Base-by-base conservation (phyloP, 768 basidiomycete genomes). In the Russula dissimulans region DNA sequence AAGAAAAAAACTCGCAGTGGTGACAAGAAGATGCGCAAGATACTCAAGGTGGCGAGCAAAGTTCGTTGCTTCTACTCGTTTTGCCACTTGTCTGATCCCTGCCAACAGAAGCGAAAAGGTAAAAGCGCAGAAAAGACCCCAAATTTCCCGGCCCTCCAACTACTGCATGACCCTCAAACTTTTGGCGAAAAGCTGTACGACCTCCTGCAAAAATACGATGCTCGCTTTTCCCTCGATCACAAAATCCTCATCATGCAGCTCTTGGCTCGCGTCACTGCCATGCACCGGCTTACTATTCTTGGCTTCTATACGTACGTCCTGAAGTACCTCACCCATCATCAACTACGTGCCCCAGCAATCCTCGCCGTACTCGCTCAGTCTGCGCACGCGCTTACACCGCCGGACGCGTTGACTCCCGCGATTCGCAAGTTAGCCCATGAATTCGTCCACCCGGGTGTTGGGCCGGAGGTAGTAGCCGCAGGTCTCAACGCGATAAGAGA, bases 221-320 rank as follows among this genome's bases (percentile, higher is more conserved):
- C 92, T 71, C 88, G 88, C n/a, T 93, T 91, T 70, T 89, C 91
- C 36, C 81, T 98, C 59, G 95, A 97, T 67, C 97, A 98, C 78
- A 97, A 97, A 75, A 88, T 99, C 58, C 80, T 98, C 63, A 78
- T 97, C 70, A 95, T 98, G 92, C 93, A 97, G 70, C 86, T 99
- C 52, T 82, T 98, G 47, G 89, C 93, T 4, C 86, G 97, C 49
- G 88, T 97, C 39, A 94, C 93, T 84, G 91, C 91, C 32, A 76
- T 81, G 2, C 95, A 98, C 76, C 95, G 93, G 72, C 84, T 95
- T 57, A 93, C 87, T 70, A 85, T 98, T 42, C 86, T 98, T 45
- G 83, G 87, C 2, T 97, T 97, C 74, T 99, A 99, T 77, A 91
- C 91, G 12, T 98, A 97, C 76, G 83, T 97, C 71, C 77, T 95